Base-by-base conservation (phyloP, 352 stramenopile species). In the Phytopythium helicoides region DNA sequence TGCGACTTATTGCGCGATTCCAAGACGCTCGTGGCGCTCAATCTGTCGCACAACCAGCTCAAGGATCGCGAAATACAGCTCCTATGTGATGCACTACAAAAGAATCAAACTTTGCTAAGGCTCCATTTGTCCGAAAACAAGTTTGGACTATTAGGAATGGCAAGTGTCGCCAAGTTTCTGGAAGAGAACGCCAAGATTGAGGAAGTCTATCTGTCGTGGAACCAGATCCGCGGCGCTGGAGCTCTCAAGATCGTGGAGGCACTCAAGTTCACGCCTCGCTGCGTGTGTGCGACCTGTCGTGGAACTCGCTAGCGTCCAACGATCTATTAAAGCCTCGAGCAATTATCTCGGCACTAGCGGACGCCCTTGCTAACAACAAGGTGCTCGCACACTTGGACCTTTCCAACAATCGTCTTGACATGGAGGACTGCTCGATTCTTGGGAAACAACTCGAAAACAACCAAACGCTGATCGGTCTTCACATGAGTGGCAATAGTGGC, bases 311-410 rank as follows among this genome's bases (percentile, higher is more conserved):
- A 18, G 69, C 76, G 47, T 88, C 81, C 31, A 77, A 71, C 51
- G 62, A 77, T 19, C 51, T 71, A 11, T 40, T 84, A 22, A 64
- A 62, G 37, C 66, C 68, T 16, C 65, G 73, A 31, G 62, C 76
- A 1, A 68, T 89, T 21, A 64, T 88, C 3, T 64, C 67, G 23
- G 78, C 78, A 7, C 62, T 92, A 8, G 74, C 69, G 0, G 73
- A 88, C 35, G 67, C 81, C 19, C 60, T 92, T 7, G 68, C 81
- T 16, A 89, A 89, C 63, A 92, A 92, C 64, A 92, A 92, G 22
- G 66, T 89, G 26, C 65, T 92, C 0, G 54, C 50, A 4, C 79
- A 92, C 51, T 54, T 92, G 25, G 81, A 92, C 39, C 34, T 92
- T 16, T 82, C 77, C 18, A 92, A 84, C 68, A 89, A 92, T 54